Base-by-base conservation (phyloP, 192 early-diverging fungal genomes). In the Allomyces macrogynus region DNA sequence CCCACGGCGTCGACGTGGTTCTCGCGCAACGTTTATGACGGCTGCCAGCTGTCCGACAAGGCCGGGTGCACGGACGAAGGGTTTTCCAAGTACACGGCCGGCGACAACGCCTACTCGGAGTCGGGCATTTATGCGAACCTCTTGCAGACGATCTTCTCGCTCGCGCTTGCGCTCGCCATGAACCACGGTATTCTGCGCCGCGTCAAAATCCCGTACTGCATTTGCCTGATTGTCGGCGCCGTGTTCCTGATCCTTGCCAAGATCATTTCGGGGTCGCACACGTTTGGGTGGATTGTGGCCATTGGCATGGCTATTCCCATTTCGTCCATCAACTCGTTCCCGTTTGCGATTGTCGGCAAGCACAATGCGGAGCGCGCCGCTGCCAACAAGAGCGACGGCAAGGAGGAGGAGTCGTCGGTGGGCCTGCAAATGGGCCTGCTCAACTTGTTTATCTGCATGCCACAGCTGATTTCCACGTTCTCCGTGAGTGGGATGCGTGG, bases 331-430 rank as follows among this genome's bases (percentile, higher is more conserved):
- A 61, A 70, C 44, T 62, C 61, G 43, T 70, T 70, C 66, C 69
- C 69, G 42, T 70, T 70, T 60, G 65, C 69, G 16, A 66, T 70
- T 42, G 66, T 70, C 24, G 69, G 69, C 5, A 24, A 11, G 5
- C 66, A 70, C 69, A 70, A 70, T 57, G 49, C 49, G 49, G 32
- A 40, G 32, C 49, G 49, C 49, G 49, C 49, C 49, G 49, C 16
- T 14, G 20, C 12, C 49, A 57, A 57, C 49, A 40, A 40, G 32
- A 8, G 32, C 60, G 22, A 60, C 60, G 60, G 20, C 60, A 23
- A 60, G 22, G 60, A 23, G 22, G 60, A 23, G 20, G 60, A 23
- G 60, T 5, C 22, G 5, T 16, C 14, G 20, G 23, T 23, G 23
- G 61, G 61, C 61, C 22, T 20, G 23, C 18, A 20, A 11, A 24